A percentile compares a stretch with the other conserved stretches of the same genome.
Evolutionary conservation across 1,139 yeast genomes (phyloP).

Genomic region (Nakaseomyces sp.): DNA sequence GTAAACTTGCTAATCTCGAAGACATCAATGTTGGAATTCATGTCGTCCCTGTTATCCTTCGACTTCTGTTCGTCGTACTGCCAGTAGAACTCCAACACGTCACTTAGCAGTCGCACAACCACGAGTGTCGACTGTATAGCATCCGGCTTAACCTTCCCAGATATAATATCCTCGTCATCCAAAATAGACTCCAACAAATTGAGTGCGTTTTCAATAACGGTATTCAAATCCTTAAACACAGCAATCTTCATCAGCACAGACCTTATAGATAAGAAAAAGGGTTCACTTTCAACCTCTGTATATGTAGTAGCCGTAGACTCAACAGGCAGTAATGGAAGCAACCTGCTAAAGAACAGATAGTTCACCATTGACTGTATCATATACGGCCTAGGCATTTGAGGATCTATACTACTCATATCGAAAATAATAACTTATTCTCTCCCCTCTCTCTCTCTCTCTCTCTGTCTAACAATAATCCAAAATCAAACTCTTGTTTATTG

Average conservation of each 20-base stretch:
- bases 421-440: background rate
- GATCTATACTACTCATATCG: background rate
- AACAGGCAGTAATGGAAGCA: constrained; percentile 21
- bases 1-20: constrained; percentile 1
- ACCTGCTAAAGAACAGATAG: constrained; percentile 19
- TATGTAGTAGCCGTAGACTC: constrained; percentile 19
- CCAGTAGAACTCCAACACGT: constrained; percentile 26
- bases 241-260: constrained; percentile 26
- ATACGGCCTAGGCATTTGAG: constrained; percentile 3
- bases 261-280: constrained; percentile 22
- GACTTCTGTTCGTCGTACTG: constrained; percentile 13
- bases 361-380: constrained; percentile 16
- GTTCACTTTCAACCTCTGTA: constrained; percentile 25
- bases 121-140: constrained; percentile 21
- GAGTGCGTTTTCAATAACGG: constrained; percentile 17
- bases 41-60: constrained; percentile 5
- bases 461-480: too few species aligned
- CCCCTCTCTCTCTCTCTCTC: background rate
- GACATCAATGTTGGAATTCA: constrained; percentile 5
- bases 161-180: constrained; percentile 15
- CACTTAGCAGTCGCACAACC: constrained; percentile 24
- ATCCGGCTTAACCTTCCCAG: constrained; percentile 10
- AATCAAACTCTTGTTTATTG: too few species aligned
- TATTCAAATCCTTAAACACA: constrained; percentile 21
- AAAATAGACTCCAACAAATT: constrained; percentile 19